These are phyloP conservation scores for Melampsora abietis-canadensis DNA, from an alignment of 1,284 basidiomycete species.

Conservation along the genomic window DNA sequence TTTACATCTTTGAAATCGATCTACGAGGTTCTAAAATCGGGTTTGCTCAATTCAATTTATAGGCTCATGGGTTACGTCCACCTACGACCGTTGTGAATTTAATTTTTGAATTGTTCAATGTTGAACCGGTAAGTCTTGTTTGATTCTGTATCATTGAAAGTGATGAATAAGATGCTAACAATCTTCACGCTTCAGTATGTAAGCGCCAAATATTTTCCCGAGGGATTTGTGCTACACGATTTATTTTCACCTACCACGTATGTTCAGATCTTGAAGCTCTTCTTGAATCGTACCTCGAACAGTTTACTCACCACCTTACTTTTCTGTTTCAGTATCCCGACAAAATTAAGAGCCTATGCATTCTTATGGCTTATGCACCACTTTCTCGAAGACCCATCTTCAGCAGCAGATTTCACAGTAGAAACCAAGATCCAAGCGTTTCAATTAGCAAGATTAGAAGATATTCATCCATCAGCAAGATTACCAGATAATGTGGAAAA, in stretches of 20 bases:
- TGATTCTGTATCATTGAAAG: slow-evolving; percentile 17
- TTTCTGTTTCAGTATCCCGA: slow-evolving; percentile 60
- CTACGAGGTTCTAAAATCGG: not conserved
- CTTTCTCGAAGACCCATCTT: slow-evolving; percentile 64
- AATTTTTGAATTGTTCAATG: slow-evolving; percentile 69
- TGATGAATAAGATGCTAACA: not conserved
- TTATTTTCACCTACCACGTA: slow-evolving; percentile 64
- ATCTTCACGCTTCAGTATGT: slow-evolving; percentile 59
- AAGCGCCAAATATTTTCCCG: slow-evolving; percentile 68
- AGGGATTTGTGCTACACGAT: slow-evolving; percentile 70
- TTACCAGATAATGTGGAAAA: slow-evolving; percentile 23
- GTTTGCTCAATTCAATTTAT: not conserved
- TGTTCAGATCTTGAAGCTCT: slow-evolving; percentile 17
- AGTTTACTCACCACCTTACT: not conserved
- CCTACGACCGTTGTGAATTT: slow-evolving; percentile 76
- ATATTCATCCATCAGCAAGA: slow-evolving; percentile 11
- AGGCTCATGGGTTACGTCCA: slow-evolving; percentile 59
- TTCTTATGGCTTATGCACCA: slow-evolving; percentile 76
- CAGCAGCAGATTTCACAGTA: slow-evolving; percentile 22
- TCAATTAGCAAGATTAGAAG: slow-evolving; percentile 22
- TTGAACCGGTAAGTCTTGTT: slow-evolving; percentile 61
- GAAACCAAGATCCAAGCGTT: slow-evolving; percentile 32
- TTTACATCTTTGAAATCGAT: not conserved
- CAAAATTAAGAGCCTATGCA: slow-evolving; percentile 66
- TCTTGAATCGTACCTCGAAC: not conserved